Percentiles rank a stretch among this genome's conserved stretches.
phyloP scores from a whole-genome alignment of 345 rosid species.

The Physaria fendleri region DNA sequence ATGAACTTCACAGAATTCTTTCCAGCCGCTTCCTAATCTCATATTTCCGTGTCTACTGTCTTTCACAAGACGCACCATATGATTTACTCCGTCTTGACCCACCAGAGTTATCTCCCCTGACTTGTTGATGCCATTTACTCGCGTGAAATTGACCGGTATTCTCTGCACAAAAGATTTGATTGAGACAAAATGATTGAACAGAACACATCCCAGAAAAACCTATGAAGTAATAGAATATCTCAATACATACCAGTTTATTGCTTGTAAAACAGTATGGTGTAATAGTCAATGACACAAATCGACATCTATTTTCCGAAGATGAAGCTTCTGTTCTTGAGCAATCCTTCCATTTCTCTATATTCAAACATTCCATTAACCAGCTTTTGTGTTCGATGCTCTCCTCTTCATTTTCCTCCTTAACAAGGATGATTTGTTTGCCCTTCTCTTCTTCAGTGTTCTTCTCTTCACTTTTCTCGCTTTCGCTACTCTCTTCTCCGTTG shows the following conservation, averaged over 20 bases:
- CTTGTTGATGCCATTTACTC: constrained; percentile 10
- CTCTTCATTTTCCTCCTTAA: background rate
- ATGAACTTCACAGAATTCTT: constrained; percentile 12
- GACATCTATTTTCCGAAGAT: constrained; percentile 1
- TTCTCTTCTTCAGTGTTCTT: background rate
- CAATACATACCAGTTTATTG: background rate
- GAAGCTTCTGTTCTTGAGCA: background rate
- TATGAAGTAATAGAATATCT: background rate
- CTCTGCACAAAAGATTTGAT: background rate
- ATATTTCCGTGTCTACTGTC: background rate
- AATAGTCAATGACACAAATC: constrained; percentile 18
- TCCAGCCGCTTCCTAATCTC: constrained; percentile 22
- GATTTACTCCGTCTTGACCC: constrained; percentile 2
- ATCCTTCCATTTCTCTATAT: background rate
- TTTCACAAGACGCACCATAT: background rate
- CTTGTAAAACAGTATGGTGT: background rate
- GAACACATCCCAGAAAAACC: background rate
- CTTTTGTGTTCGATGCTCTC: background rate
- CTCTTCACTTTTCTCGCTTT: background rate
- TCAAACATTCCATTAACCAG: background rate
- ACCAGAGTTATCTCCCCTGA: background rate
- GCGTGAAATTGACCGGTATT: constrained; percentile 7
- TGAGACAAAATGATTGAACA: background rate
- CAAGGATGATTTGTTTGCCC: background rate
- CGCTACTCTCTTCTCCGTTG: constrained; percentile 1